phyloP scores from a whole-genome alignment of 805 yeast species.

The Spathaspora arborariae region DNA sequence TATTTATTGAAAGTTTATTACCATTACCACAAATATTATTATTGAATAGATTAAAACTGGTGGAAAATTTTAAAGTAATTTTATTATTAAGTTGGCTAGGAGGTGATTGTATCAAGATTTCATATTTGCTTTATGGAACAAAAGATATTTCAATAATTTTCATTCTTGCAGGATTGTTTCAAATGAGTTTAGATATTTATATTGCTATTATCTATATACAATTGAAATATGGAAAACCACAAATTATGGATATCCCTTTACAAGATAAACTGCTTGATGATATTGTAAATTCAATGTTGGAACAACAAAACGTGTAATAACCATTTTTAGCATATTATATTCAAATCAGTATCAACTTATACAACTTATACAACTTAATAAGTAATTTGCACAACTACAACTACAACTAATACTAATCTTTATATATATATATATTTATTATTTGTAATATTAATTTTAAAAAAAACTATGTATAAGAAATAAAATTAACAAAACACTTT shows the following conservation, averaged over 20 bases:
- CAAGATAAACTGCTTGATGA: constrained; percentile 2
- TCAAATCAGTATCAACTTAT: background rate
- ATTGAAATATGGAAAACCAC: constrained; percentile 37
- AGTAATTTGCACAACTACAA: background rate
- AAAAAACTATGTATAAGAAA: constrained; percentile 3
- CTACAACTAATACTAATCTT: too few relatives aligned
- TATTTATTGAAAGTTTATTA: constrained; percentile 66
- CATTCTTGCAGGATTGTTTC: constrained; percentile 69
- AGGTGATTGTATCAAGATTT: constrained; percentile 78
- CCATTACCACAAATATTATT: constrained; percentile 79
- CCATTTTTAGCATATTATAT: background rate
- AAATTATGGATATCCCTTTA: background rate
- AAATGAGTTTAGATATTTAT: constrained; percentile 68
- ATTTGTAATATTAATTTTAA: too few relatives aligned
- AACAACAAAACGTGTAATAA: background rate
- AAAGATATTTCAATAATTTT: constrained; percentile 62
- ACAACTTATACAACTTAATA: background rate
- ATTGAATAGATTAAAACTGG: constrained; percentile 59
- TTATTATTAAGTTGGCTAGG: constrained; percentile 81
- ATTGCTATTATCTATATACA: constrained; percentile 72
- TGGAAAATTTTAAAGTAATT: constrained; percentile 76
- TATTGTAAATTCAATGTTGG: background rate
- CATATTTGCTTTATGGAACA: constrained; percentile 74
- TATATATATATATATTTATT: too few relatives aligned
- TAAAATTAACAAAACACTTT: background rate